These are phyloP conservation scores for Zymoseptoria ardabiliae DNA, from an alignment of 2,329 filamentous ascomycete species.

Conservation along the genomic window DNA sequence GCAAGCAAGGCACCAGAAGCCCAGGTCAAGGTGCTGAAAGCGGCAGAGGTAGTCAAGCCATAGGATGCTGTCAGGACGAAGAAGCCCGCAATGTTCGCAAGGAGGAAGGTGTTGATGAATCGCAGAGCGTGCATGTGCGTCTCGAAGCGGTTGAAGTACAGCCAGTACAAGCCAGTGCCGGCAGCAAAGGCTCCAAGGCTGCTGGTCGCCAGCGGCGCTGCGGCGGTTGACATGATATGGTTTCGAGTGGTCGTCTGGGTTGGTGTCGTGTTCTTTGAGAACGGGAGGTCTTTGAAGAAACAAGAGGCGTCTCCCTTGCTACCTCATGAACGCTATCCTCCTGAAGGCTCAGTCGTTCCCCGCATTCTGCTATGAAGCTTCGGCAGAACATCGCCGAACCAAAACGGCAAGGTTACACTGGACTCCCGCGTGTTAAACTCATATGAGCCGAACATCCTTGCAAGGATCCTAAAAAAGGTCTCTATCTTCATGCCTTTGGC, in stretches of 20 bases:
- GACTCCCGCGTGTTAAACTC: background rate
- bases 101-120: slow-evolving; percentile 20
- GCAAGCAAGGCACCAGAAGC: slow-evolving; percentile 14
- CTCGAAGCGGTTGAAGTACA: slow-evolving; percentile 22
- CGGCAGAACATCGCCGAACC: background rate
- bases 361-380: background rate
- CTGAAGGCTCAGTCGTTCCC: background rate
- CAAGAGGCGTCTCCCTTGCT: background rate
- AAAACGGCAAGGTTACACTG: background rate
- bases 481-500: too few relatives aligned
- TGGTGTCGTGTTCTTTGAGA: background rate
- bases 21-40: slow-evolving; percentile 7
- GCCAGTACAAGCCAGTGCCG: slow-evolving; percentile 18
- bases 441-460: background rate
- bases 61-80: slow-evolving; percentile 1
- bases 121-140: slow-evolving; percentile 23
- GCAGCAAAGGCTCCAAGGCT: slow-evolving; percentile 1
- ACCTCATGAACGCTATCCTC: too few relatives aligned
- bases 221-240: background rate
- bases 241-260: background rate
- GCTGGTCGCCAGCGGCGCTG: background rate
- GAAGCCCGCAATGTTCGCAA: slow-evolving; percentile 9
- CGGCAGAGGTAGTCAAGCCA: slow-evolving; percentile 8
- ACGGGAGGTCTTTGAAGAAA: background rate
- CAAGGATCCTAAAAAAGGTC: too few relatives aligned